Base-by-base conservation (phyloP, 2,329 filamentous ascomycete genomes). In the Trichoderma sp. region DNA sequence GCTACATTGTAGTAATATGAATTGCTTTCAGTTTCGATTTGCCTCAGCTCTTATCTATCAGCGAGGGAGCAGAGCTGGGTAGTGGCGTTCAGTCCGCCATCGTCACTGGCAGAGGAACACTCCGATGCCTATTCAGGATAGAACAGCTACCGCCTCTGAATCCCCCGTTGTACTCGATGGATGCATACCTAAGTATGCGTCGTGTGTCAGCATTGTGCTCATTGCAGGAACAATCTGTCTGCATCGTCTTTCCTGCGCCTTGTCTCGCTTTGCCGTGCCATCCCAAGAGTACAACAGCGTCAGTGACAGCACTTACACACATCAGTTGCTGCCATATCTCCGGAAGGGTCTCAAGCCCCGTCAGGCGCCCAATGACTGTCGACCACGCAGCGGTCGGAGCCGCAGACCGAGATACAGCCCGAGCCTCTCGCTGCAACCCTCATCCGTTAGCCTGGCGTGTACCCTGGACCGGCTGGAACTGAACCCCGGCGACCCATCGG, bases 391-490 rank as follows among this genome's bases (percentile, higher is more conserved):
- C 49, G 28, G 52, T 39, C 52, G 37, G 51, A 66, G 61, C 51
- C 49, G 37, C 52, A 56, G 52, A 32, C 37, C 61, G 61, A 66
- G 52, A 56, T 58, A 66, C 61, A 66, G 61, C 52, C 61, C 61
- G 18, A 52, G 60, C 60, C 21, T 34, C 51, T 64, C 32, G 34
- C 60, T 64, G 60, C 60, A 64, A 64, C 60, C 60, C 49, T 52
- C 46, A 28, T 49, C 58, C 37, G 26, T 24, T 49, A 49, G 56
- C 58, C n/a, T 56, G 52, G 61, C 37, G 3, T 30, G 8, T 26
- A 65, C 61, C 61, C 61, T 65, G 52, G 61, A 13, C 61, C 26
- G 37, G 61, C 61, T 65, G 61, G 61, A 56, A 65, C 61, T 37
- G 61, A 56, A 65, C 61, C 51, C 61, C 32, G 51, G 61, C 51